phyloP scores from a whole-genome alignment of 83 land plant genomes.

The Diphasiastrum complanatum region DNA sequence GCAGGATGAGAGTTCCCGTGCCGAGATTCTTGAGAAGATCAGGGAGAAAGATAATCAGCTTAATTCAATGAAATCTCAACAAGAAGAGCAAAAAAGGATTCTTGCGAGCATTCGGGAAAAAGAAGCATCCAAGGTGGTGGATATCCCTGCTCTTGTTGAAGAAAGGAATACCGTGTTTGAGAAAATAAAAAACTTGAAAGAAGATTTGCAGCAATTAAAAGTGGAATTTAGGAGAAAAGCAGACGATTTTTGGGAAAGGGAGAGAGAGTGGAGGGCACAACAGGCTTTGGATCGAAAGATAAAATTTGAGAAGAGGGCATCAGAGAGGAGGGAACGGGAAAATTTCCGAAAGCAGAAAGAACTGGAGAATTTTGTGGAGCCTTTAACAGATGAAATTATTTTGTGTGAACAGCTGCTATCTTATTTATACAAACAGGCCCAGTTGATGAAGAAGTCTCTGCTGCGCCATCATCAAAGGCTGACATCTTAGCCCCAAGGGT shows the following conservation, averaged over 20 bases:
- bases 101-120: conserved; percentile 26
- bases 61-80: conserved; percentile 27
- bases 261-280: conserved; percentile 38
- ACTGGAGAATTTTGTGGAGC: conserved; percentile 45
- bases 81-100: conserved; percentile 25
- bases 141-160: conserved; percentile 33
- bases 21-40: conserved; percentile 23
- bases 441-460: conserved; percentile 10
- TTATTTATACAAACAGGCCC: conserved; percentile 36
- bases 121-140: conserved; percentile 25
- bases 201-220: conserved; percentile 27
- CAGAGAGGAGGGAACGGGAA: conserved; percentile 42
- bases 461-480: conserved; percentile 11
- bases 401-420: conserved; percentile 41
- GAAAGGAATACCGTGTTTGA: conserved; percentile 35
- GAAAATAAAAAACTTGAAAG: conserved; percentile 27
- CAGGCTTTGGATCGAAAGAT: conserved; percentile 28
- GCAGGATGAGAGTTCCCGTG: conserved; percentile 21
- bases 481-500: conserved; percentile 26
- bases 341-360: conserved; percentile 34
- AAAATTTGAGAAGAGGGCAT: conserved; percentile 31
- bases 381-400: conserved; percentile 44
- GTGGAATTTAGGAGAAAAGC: conserved; percentile 33
- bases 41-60: conserved; percentile 33
- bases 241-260: conserved; percentile 35